Evolutionary conservation across 108 stramenopile species (phyloP).

Genomic region (Cyclotella baltica): DNA sequence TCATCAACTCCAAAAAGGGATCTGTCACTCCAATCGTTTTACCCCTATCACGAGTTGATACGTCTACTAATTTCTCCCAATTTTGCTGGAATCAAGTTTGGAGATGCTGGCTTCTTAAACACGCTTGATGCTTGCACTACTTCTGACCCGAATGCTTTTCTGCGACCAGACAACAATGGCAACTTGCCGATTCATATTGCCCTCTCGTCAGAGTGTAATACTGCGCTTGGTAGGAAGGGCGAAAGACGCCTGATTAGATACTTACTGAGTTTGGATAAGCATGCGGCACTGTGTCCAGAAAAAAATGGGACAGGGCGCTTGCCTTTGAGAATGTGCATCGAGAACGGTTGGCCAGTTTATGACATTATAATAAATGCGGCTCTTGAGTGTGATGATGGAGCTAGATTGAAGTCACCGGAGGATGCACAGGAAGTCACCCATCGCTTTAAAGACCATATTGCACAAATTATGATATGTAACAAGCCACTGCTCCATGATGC

Average conservation of each 20-base stretch:
- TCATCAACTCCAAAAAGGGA: neutral
- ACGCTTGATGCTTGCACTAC: constrained; percentile 49
- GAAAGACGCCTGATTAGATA: constrained; percentile 53
- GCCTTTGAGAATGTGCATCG: constrained; percentile 48
- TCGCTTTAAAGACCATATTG: constrained; percentile 25
- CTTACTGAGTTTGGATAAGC: constrained; percentile 37
- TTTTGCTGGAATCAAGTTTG: constrained; percentile 52
- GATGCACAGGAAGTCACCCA: constrained; percentile 3
- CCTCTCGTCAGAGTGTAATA: constrained; percentile 53
- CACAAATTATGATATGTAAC: neutral
- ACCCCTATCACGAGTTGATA: constrained; percentile 57
- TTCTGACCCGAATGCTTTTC: constrained; percentile 46
- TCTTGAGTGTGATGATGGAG: constrained; percentile 14
- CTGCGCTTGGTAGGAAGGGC: constrained; percentile 37
- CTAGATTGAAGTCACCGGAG: neutral
- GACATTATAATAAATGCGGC: constrained; percentile 46
- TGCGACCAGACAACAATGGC: constrained; percentile 44
- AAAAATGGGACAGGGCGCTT: constrained; percentile 26
- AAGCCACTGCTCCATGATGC: constrained; percentile 49
- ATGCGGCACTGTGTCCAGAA: constrained; percentile 36
- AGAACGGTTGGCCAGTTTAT: constrained; percentile 54
- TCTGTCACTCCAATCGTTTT: constrained; percentile 36
- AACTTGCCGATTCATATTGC: constrained; percentile 59
- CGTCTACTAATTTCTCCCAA: constrained; percentile 39
- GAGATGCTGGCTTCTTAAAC: constrained; percentile 42